Evolutionary conservation across 148 eudicot species (phyloP), one percentile per base, ranked within the genome.

Genomic region (Diospyros lotus): DNA sequence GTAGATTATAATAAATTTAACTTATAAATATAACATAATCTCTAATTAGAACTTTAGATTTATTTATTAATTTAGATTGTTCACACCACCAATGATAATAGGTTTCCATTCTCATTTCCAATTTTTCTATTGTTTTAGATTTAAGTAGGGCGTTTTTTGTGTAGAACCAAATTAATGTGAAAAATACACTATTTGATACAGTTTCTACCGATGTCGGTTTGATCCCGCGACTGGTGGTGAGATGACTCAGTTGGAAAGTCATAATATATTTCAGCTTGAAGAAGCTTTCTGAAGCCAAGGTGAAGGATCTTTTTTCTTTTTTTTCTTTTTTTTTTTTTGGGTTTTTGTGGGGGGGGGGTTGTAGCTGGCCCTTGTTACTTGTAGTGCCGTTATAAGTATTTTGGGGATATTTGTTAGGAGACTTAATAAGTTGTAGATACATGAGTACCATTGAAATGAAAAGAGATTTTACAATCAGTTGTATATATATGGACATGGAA

Each of bases 131-230:
- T 48, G 52, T 4, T 8, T 28, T 28, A 48, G 52, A 48, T 48
- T 48, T 48, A 48, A 4, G 52, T 48, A 48, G 4, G 52, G 0
- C 52, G 52, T 48, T 48, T 48, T 48, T 55, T 55, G 13, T 58
- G 11, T 9, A 56, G 4, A 55, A 6, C 8, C 58, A 12, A 69
- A 17, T 45, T 60, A 52, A 17, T 65, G 39, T 42, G 52, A 11
- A 65, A 63, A 71, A 17, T 69, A 7, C 28, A 28, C 0, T 28
- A 28, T 28, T 71, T 48, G 54, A 58, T 79, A 85, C 96, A 91
- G 96, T 80, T 91, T 89, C 70, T 84, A 87, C 77, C 80, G 93
- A 64, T 91, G 96, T 77, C 66, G 71, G 74, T 91, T 87, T 71
- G 85, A 91, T 69, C 89, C 93, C 15, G 65, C 38, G 10, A 42